Evolutionary conservation across 2,329 filamentous ascomycete species (phyloP).

Genomic region (Zalaria obscura): DNA sequence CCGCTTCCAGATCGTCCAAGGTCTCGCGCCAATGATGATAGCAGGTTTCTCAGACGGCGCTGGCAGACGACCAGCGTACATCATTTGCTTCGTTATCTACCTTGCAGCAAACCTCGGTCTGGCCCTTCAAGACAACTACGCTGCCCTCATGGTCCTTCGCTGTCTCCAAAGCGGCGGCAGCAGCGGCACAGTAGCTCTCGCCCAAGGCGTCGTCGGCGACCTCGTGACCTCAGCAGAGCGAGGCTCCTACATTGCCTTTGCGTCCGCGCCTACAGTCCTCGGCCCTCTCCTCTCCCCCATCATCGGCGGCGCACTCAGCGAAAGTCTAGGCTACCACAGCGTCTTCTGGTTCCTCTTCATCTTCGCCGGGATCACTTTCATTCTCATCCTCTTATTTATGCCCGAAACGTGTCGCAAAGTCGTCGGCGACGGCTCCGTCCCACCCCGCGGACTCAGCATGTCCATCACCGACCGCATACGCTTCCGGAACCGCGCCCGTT

Average conservation of each 20-base stretch:
- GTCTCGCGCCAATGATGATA: conserved; percentile 17
- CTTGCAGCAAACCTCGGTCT: conserved; percentile 19
- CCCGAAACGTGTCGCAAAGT: conserved; percentile 38
- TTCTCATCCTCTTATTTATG: conserved; percentile 41
- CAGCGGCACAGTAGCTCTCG: conserved; percentile 56
- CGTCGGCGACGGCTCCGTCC: conserved; percentile 47
- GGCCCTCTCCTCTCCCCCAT: conserved; percentile 41
- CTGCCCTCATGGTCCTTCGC: conserved; percentile 42
- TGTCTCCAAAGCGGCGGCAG: conserved; percentile 51
- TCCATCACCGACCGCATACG: conserved; percentile 33
- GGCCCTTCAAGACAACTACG: conserved; percentile 19
- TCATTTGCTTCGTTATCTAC: conserved; percentile 18
- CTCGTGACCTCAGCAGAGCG: conserved; percentile 54
- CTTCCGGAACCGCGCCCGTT: conserved; percentile 8
- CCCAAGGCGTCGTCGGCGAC: conserved; percentile 58
- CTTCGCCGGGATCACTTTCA: conserved; percentile 29
- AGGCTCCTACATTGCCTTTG: conserved; percentile 58
- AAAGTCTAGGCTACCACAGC: conserved; percentile 52
- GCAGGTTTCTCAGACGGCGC: conserved; percentile 16
- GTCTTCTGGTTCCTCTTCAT: conserved; percentile 59
- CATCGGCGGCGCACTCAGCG: conserved; percentile 47
- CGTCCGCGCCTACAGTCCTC: conserved; percentile 42
- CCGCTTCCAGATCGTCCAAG: conserved; percentile 14
- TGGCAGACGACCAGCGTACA: conserved; percentile 18
- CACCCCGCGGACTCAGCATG: conserved; percentile 43